phyloP scores from a whole-genome alignment of 257 asterid species.

The Anisodus acutangulus region DNA sequence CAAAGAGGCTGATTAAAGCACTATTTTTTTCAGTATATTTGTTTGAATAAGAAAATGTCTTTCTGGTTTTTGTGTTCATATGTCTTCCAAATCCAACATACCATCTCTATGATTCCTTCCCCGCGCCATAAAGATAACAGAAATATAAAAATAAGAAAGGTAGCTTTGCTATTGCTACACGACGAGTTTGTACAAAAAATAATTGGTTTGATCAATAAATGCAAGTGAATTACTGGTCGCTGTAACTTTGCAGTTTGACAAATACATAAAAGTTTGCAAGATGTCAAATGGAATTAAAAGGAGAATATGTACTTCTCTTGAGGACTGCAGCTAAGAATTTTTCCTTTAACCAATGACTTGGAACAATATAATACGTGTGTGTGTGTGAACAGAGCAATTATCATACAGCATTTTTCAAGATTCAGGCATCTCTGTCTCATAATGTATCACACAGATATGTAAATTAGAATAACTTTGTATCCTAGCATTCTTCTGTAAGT shows the following conservation, averaged over 20 bases:
- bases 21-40: neutral
- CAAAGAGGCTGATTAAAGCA: constrained; percentile 13
- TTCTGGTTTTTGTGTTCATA: neutral
- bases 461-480: too few relatives aligned
- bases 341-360: neutral
- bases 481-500: neutral
- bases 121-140: too few relatives aligned
- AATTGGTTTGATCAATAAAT: neutral
- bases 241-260: neutral
- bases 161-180: too few relatives aligned
- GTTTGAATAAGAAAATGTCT: neutral
- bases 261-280: neutral
- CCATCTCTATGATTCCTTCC: too few relatives aligned
- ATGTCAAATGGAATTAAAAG: neutral
- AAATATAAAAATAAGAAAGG: too few relatives aligned
- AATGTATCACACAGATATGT: neutral
- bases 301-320: neutral
- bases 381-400: too few relatives aligned
- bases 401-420: neutral
- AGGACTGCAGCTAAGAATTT: neutral
- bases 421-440: neutral
- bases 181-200: neutral
- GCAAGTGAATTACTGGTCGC: neutral
- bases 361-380: neutral
- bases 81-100: neutral